A percentile compares a stretch with the other conserved stretches of the same genome.
phyloP scores from a whole-genome alignment of 768 basidiomycete species.

The Chalciporus piperatus region DNA sequence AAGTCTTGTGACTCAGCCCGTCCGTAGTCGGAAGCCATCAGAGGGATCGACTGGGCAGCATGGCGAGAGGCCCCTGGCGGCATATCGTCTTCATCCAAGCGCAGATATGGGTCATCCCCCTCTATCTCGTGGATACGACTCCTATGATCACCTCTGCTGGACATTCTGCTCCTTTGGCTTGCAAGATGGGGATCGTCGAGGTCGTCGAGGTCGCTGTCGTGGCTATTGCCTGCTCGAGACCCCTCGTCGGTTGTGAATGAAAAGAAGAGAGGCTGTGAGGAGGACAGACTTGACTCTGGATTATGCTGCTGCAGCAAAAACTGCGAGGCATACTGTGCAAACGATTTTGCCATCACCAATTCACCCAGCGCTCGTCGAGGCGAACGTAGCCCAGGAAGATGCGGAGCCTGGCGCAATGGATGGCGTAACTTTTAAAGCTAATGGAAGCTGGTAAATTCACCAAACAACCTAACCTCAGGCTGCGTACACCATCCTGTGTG shows the following conservation, averaged over 20 bases:
- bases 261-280: slow-evolving; percentile 81
- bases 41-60: slow-evolving; percentile 34
- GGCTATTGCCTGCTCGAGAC: slow-evolving; percentile 46
- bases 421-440: slow-evolving; percentile 11
- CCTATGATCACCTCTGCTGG: slow-evolving; percentile 27
- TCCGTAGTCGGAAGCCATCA: slow-evolving; percentile 35
- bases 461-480: slow-evolving; percentile 15
- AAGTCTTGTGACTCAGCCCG: slow-evolving; percentile 40
- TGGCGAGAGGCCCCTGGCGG: slow-evolving; percentile 36
- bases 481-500: slow-evolving; percentile 22
- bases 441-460: slow-evolving; percentile 16
- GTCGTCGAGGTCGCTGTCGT: slow-evolving; percentile 61
- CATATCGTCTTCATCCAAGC: slow-evolving; percentile 66
- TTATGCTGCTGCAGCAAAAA: slow-evolving; percentile 64
- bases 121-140: slow-evolving; percentile 40
- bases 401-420: slow-evolving; percentile 7
- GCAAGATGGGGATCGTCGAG: slow-evolving; percentile 73
- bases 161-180: slow-evolving; percentile 30
- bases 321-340: slow-evolving; percentile 80
- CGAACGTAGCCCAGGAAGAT: slow-evolving; percentile 11
- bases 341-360: slow-evolving; percentile 58
- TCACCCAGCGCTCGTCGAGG: slow-evolving; percentile 14
- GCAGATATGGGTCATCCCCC: slow-evolving; percentile 75
- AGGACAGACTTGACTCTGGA: slow-evolving; percentile 51
- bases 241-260: slow-evolving; percentile 80